Conservation (phyloP, 371 early-diverging fungal species). For the Circinella minor region DNA sequence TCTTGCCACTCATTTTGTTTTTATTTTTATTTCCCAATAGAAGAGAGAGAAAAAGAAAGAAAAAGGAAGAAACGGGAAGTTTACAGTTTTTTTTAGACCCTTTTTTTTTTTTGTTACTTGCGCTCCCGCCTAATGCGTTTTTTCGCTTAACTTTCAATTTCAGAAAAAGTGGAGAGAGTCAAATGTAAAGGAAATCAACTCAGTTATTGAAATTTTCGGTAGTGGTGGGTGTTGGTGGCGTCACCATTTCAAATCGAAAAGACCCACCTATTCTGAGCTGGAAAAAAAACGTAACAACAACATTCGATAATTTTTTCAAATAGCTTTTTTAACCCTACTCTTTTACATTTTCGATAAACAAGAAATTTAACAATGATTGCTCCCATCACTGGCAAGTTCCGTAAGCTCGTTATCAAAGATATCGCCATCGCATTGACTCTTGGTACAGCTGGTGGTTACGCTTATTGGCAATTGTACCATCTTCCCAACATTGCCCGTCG, state of each 20-base stretch:
- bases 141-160: too few species aligned
- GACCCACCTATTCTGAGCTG: too few species aligned
- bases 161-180: too few species aligned
- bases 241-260: too few species aligned
- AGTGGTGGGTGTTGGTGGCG: background rate
- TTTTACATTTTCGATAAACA: background rate
- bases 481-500: slow-evolving; percentile 41
- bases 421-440: slow-evolving; percentile 42
- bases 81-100: too few species aligned
- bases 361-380: slow-evolving; percentile 40
- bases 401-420: slow-evolving; percentile 48
- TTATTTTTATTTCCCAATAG: background rate
- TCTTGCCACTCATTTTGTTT: slow-evolving; percentile 38
- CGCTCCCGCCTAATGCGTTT: too few species aligned
- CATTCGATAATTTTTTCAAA: slow-evolving; percentile 11
- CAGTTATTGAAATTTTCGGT: too few species aligned
- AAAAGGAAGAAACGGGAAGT: too few species aligned
- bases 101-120: too few species aligned
- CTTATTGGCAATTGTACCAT: slow-evolving; percentile 54
- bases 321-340: background rate
- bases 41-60: background rate
- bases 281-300: background rate
- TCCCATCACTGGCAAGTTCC: slow-evolving; percentile 62
- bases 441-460: slow-evolving; percentile 49
- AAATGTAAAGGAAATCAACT: too few species aligned